Conservation (phyloP, 345 rosid species). For the Melastoma malabathricum region DNA sequence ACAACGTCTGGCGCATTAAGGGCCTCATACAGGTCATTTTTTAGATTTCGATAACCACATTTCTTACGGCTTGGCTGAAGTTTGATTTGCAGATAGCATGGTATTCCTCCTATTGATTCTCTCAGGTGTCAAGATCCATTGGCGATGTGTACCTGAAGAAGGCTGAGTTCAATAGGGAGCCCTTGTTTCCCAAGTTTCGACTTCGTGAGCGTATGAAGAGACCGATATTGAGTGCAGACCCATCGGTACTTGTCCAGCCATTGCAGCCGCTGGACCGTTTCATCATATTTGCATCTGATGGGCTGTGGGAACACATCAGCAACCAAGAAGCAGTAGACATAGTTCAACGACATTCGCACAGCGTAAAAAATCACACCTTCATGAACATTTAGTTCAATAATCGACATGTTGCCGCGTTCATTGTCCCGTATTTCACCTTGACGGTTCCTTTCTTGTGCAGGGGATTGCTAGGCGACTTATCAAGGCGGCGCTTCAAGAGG, state of each 20-base stretch:
- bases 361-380: constrained; percentile 9
- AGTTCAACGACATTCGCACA: constrained; percentile 28
- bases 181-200: constrained; percentile 24
- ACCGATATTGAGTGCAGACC: constrained; percentile 40
- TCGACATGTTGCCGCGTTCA: too few species aligned
- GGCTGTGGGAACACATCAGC: constrained; percentile 45
- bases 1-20: constrained; percentile 42
- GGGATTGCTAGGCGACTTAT: constrained; percentile 73
- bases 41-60: neutral
- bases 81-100: too few species aligned
- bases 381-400: too few species aligned
- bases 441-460: constrained; percentile 22
- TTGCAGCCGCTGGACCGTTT: constrained; percentile 34
- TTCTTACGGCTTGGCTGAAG: too few species aligned
- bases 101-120: neutral
- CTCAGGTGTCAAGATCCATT: constrained; percentile 34
- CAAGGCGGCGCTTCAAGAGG: constrained; percentile 75
- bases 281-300: constrained; percentile 42
- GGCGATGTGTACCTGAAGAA: constrained; percentile 41
- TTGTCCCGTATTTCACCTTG: too few species aligned
- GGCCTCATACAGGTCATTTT: constrained; percentile 36
- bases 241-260: constrained; percentile 25
- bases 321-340: constrained; percentile 44
- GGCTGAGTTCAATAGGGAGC: constrained; percentile 39
- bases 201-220: constrained; percentile 30